These are phyloP conservation scores for Vitis amurensis DNA, from an alignment of 164 flowering plant species.

Conservation along the genomic window DNA sequence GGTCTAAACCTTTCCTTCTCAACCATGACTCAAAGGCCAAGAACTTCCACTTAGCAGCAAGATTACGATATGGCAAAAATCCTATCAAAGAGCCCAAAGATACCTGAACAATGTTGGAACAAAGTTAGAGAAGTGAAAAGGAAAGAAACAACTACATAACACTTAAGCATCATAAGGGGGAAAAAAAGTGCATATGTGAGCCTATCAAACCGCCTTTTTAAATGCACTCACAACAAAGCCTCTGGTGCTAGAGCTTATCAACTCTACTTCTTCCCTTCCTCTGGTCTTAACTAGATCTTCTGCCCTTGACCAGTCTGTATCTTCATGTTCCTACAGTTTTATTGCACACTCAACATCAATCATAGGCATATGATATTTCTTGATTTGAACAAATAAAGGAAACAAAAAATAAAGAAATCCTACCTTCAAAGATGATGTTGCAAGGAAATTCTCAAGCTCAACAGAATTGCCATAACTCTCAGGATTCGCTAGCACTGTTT, in stretches of 20 bases:
- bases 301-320: constrained; percentile 68
- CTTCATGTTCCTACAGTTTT: constrained; percentile 50
- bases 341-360: constrained; percentile 13
- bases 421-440: constrained; percentile 47
- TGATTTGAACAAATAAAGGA: neutral
- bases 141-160: neutral
- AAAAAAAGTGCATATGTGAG: neutral
- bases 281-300: constrained; percentile 51
- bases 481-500: constrained; percentile 12
- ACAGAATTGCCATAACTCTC: constrained; percentile 21
- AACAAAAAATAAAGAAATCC: neutral
- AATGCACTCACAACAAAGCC: constrained; percentile 76
- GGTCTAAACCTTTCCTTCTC: constrained; percentile 77
- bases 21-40: constrained; percentile 95
- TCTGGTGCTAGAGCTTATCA: constrained; percentile 74
- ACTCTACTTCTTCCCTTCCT: constrained; percentile 68
- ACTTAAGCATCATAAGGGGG: neutral
- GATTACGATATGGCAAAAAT: constrained; percentile 82
- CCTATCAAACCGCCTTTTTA: no score
- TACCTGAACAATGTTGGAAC: constrained; percentile 46
- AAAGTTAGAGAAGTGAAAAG: constrained; percentile 9
- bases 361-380: neutral
- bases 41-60: constrained; percentile 80
- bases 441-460: constrained; percentile 34
- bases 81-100: constrained; percentile 87